These are phyloP conservation scores for Plasmodium ovale DNA, from an alignment of 169 alveolate genomes.

Conservation along the genomic window DNA sequence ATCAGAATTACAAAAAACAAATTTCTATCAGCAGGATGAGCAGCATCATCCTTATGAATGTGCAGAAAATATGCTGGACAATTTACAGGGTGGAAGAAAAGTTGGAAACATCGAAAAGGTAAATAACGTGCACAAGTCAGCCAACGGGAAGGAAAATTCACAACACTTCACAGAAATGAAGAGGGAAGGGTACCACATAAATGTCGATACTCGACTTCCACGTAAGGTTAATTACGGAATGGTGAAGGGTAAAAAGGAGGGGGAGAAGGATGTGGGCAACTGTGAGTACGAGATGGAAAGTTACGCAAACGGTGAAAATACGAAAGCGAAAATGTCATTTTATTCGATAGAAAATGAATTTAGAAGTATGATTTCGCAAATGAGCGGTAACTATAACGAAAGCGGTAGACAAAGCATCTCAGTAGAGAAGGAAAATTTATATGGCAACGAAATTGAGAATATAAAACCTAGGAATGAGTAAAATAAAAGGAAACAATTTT, in stretches of 20 bases:
- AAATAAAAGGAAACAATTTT: constrained; percentile 23
- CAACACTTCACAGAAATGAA: not conserved
- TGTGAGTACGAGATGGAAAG: not conserved
- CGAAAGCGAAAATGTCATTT: constrained; percentile 2
- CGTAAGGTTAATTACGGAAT: not conserved
- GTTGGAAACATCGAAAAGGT: not conserved
- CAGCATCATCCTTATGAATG: not conserved
- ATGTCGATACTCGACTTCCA: not conserved
- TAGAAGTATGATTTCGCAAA: not conserved
- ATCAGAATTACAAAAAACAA: not conserved
- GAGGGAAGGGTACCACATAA: not conserved
- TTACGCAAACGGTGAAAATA: not conserved
- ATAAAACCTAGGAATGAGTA: not conserved
- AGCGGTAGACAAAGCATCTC: not conserved
- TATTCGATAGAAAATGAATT: not conserved
- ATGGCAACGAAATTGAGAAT: constrained; percentile 3
- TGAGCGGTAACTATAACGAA: not conserved
- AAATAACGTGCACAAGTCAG: constrained; percentile 1
- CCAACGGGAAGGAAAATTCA: not conserved
- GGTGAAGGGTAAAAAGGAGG: not conserved
- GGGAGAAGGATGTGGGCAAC: not conserved
- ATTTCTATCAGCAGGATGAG: not conserved
- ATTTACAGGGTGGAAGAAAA: not conserved
- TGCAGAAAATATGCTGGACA: constrained; percentile 5
- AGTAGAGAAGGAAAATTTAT: not conserved